Evolutionary conservation across 495 filamentous ascomycete species (phyloP), one percentile per base, ranked within the genome.

Genomic region (Aspergillus wentii): DNA sequence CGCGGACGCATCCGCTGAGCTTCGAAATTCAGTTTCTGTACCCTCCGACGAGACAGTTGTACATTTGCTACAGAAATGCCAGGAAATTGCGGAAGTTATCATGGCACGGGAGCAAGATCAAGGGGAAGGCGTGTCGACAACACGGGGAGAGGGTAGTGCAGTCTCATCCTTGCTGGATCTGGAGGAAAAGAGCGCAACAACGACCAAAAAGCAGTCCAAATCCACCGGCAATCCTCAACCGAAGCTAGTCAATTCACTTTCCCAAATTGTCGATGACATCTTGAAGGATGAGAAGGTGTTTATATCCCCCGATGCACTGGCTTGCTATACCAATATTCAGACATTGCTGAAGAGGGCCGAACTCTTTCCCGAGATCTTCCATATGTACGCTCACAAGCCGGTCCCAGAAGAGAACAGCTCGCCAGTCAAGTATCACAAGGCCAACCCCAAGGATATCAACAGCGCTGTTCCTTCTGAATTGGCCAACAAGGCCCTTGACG

Each of bases 381-480:
- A 76, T 29, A 75, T 97, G 22, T 97, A 88, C 49, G 88, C 87
- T 35, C 74, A 73, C 52, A 98, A 97, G 59, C 85, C 86, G 11
- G 62, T 81, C 33, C 87, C 87, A 8, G 64, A 75, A 37, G 68
- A 80, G 50, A 62, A 67, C 16, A 71, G 72, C 27, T 74, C 68
- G 3, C 71, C 77, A 2, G 63, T 84, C 23, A 65, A 63, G 51
- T 90, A 79, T 57, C 64, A 53, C 33, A 56, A 71, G 29, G 74
- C 78, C 16, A 83, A 83, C 15, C 85, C 90, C 4, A 77, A 77
- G 44, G 75, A 71, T 41, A 62, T 80, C 30, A 76, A 78, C 35
- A 82, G 78, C 44, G 86, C 88, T 13, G 75, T 97, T 18, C 79
- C 87, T 2, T 43, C 73, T 6, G 50, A 68, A 8, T 58, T 85